Base-by-base conservation (phyloP, 441 rosid species). In the Melianthus villosus region DNA sequence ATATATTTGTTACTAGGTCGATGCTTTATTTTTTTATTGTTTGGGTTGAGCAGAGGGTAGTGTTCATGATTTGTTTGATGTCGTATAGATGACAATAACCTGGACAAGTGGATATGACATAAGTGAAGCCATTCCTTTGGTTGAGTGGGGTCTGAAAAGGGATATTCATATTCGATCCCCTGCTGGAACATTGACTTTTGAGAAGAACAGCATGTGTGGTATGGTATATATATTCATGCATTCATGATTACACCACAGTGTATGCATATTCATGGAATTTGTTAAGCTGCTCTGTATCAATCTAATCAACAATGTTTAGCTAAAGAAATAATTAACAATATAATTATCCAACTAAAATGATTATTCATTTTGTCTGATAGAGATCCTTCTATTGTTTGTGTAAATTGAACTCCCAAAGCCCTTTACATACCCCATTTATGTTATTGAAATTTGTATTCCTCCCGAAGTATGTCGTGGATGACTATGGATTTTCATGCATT, bases 101-200 rank as follows among this genome's bases (percentile, higher is more conserved):
- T 87, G 97, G 97, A 87, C 97, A 3, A 87, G 97, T 44, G 97
- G 97, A 12, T 87, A 82, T 49, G 56, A 60, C 58, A 62, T 80
- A 18, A 48, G 55, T 19, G 93, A 83, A 62, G 87, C 97, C 28
- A 48, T 54, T 31, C 94, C 97, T 9, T 68, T 87, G 34, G 72
- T 87, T 46, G 68, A 60, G 49, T 83, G 93, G 91, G 91, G 82
- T 62, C 14, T 60, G 3, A 56, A 53, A 36, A 84, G 77, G 51
- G 51, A 47, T 39, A 30, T 35, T 4, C 50, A 38, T 34, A 59
- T 3, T 26, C 72, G 65, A 22, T 57, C 87, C 30, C 77, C 94
- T n/a, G 97, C 91, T 38, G 97, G 81, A 54, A 87, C 94, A 25
- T 35, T 82, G 46, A 83, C 94, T 10, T 73, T 77, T 67, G 31